Percentiles rank a stretch among this genome's conserved stretches.
Conservation (phyloP, 78 protist genomes). For the Guillardia theta region DNA sequence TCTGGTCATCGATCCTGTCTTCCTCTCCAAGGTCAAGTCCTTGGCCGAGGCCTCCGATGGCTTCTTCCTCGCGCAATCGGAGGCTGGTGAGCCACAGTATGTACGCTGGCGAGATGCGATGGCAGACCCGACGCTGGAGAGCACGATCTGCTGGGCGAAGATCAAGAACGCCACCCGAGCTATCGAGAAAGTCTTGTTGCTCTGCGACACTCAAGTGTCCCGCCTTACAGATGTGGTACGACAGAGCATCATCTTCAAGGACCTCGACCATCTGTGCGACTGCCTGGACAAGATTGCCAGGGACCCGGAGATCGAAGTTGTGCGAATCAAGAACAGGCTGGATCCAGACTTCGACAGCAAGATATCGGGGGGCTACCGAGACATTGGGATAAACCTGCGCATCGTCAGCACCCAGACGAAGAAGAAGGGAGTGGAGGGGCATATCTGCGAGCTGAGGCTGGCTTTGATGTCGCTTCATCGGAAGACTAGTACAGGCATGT, state of each 20-base stretch:
- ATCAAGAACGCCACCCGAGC: background rate
- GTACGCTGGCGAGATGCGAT: too few species aligned
- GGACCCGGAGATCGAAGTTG: background rate
- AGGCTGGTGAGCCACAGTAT: too few species aligned
- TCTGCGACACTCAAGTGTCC: background rate
- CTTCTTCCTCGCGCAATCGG: too few species aligned
- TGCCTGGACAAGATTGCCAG: background rate
- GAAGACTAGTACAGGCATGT: too few species aligned
- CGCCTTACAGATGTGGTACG: background rate
- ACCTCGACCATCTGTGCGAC: background rate
- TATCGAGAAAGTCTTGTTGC: background rate
- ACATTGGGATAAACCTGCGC: background rate
- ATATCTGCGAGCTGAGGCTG: background rate
- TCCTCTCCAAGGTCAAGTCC: background rate
- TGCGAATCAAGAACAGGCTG: background rate
- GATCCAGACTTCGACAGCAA: background rate
- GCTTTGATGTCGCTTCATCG: too few species aligned
- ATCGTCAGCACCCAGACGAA: background rate
- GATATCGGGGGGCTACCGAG: too few species aligned
- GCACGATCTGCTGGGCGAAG: background rate
- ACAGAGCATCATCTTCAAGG: background rate
- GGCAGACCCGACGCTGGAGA: background rate
- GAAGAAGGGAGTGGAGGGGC: background rate
- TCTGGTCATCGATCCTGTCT: background rate
- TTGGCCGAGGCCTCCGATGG: background rate